Base-by-base conservation (phyloP, 169 alveolate species). In the Toxoplasma gondii region DNA sequence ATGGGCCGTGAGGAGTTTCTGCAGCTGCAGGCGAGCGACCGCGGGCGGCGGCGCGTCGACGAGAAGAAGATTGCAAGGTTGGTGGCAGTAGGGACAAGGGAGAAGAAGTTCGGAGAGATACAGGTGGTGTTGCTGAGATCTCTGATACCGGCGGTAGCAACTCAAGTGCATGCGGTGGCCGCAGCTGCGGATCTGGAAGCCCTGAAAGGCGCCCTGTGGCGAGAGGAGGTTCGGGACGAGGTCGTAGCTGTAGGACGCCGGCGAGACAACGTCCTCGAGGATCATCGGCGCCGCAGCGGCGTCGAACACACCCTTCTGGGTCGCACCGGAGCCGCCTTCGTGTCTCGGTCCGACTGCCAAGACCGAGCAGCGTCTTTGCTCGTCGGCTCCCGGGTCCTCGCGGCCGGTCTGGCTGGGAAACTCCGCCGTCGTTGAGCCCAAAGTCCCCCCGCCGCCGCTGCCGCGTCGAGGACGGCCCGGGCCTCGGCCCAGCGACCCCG, bases 101-200 rank as follows among this genome's bases (percentile, higher is more conserved):
- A 70, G 81, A 67, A n/a, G 88, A 78, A 36, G 94, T 81, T 88
- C 84, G 1, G 67, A 41, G 53, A 58, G 67, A 36, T 36, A 88
- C 44, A 39, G 45, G 44, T 81, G 45, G 31, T 70, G 70, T 44
- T 39, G 53, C 78, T 91, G 94, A 44, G 94, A 34, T 12, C 49
- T 39, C 54, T 34, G 49, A 38, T 91, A 78, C 53, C 44, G 94
- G 27, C 82, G 70, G 53, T 91, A 91, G 80, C 94, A 91, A 54
- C 43, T 54, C 81, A 91, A 27, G 43, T 91, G 94, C 88, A 91
- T 91, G 94, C 94, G 94, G 74, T 91, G 94, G 54, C 94, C 94
- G 54, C 94, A 91, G 54, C 94, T 74, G 82, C 88, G 87, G 24
- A 91, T 27, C 17, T n/a, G 54, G 4, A 91, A 84, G 43, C 93